Percentiles rank a stretch among this genome's conserved stretches.
These are phyloP conservation scores for Trypanosoma grayi DNA, from an alignment of 208 protist genomes.

Conservation along the genomic window DNA sequence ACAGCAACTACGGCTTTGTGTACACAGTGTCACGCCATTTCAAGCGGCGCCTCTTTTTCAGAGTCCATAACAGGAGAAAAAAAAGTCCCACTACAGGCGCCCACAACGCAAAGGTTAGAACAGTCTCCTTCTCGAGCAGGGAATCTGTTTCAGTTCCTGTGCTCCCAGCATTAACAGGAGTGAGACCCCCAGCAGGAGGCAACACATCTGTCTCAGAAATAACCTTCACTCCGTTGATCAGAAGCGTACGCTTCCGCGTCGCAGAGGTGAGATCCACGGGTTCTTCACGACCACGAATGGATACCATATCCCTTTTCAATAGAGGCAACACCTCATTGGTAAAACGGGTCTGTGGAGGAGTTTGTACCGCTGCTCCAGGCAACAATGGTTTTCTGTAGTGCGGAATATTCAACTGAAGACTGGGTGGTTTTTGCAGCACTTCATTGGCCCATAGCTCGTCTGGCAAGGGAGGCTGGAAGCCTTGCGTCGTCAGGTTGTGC, in stretches of 20 bases:
- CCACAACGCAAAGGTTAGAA: background rate
- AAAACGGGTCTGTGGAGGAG: slow-evolving; percentile 9
- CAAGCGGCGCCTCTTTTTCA: too few relatives aligned
- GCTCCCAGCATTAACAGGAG: background rate
- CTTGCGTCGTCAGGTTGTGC: slow-evolving; percentile 12
- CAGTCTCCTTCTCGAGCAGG: background rate
- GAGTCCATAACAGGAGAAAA: too few relatives aligned
- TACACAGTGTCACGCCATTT: too few relatives aligned
- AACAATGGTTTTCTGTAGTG: slow-evolving; percentile 22
- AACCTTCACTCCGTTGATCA: slow-evolving; percentile 6
- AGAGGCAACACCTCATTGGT: background rate
- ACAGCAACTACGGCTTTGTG: too few relatives aligned
- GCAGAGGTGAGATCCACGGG: slow-evolving; percentile 25
- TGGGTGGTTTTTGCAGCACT: slow-evolving; percentile 12
- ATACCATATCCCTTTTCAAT: background rate
- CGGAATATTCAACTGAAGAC: slow-evolving; percentile 25
- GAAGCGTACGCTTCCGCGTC: background rate
- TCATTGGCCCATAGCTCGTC: slow-evolving; percentile 20
- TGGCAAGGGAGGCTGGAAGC: slow-evolving; percentile 12
- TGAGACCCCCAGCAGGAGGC: background rate
- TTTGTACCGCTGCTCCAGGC: background rate
- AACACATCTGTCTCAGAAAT: background rate
- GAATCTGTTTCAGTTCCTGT: background rate
- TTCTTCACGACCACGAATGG: slow-evolving; percentile 10
- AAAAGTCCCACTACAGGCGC: too few relatives aligned